Evolutionary conservation across 257 asterid genomes (phyloP), one percentile per base, ranked within the genome.

Genomic region (Echium plantagineum): DNA sequence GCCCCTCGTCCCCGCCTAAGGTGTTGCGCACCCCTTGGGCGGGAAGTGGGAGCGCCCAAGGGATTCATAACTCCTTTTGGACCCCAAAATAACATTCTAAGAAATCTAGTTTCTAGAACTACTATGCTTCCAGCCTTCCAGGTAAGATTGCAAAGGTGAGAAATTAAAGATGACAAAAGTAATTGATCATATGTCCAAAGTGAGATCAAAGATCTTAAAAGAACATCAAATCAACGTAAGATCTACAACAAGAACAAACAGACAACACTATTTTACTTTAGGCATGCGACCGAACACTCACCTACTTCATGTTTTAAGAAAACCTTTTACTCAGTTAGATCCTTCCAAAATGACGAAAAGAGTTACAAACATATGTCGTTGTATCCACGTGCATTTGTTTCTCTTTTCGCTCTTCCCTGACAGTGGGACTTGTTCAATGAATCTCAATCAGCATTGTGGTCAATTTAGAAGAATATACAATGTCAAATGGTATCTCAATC

Each of bases 401-500:
- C 16, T 15, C 49, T 15, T 17, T 42, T 10, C 17, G 5, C 17
- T 42, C 16, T 42, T 10, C 49, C 49, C 16, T 10, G 49, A 12
- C 16, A 9, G 12, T 42, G 49, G 4, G 17, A 16, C 49, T 10
- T 13, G 49, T 42, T 42, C 17, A 42, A 10, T 3, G 49, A 42
- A 42, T 12, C 49, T 42, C 10, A 30, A 17, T 62, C 55, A 47
- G 52, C 18, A 28, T 69, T 26, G 18, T 42, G 17, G 38, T 15
- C 16, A 32, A 52, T 31, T 9, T 57, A 58, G 58, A 9, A 16
- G 55, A 49, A 56, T 56, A 19, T 28, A 68, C 54, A 61, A 35
- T 52, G 32, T 19, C 22, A 64, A 59, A 69, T 32, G 26, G 49
- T 56, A 9, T 65, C 9, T 69, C 58, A 70, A 19, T 67, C 63